Base-by-base conservation (phyloP, 768 basidiomycete species). In the Calocybe indica region DNA sequence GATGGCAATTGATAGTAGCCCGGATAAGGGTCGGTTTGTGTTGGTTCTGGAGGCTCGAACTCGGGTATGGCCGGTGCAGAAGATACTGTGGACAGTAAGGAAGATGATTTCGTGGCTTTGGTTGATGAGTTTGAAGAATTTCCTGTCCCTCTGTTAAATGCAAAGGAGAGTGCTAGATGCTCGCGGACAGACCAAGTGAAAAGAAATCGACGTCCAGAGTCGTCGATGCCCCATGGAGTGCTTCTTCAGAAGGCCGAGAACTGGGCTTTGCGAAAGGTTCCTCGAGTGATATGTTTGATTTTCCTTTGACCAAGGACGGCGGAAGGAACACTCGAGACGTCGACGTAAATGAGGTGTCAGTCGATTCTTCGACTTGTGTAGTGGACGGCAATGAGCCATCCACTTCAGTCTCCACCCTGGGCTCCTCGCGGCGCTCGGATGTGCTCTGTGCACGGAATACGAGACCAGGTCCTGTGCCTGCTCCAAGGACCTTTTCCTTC, bases 1-100 rank as follows among this genome's bases (percentile, higher is more conserved):
- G 87, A 85, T 0, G 91, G 88, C 13, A 86, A 74, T 46, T 84
- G 82, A 55, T 92, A 92, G 67, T 92, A 93, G 5, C 91, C 91
- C 1, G 91, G 91, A 62, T 91, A 90, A 11, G 79, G 78, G 58
- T 92, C 91, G 6, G 72, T 71, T 3, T 79, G 76, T 5, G 82
- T 84, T 1, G 91, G 90, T 45, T 83, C 80, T 1, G 88, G 90
- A 0, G 83, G 79, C 37, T 76, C 70, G 53, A 83, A 90, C 38
- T 78, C 79, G 5, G 83, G 75, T 8, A 92, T 61, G 10, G 62
- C 62, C 5, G 89, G 89, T 0, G 90, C 89, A 15, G 89, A 79
- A 14, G 84, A 85, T 10, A 79, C 41, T 5, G 71, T 57, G 14
- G 66, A 58, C 10, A 60, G 52, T 36, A 65, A 52, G 34, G 66